Percentiles rank a stretch among this genome's conserved stretches.
These are phyloP conservation scores for Ceratocystis albifundus DNA, from an alignment of 2,329 filamentous ascomycete species.

Conservation along the genomic window DNA sequence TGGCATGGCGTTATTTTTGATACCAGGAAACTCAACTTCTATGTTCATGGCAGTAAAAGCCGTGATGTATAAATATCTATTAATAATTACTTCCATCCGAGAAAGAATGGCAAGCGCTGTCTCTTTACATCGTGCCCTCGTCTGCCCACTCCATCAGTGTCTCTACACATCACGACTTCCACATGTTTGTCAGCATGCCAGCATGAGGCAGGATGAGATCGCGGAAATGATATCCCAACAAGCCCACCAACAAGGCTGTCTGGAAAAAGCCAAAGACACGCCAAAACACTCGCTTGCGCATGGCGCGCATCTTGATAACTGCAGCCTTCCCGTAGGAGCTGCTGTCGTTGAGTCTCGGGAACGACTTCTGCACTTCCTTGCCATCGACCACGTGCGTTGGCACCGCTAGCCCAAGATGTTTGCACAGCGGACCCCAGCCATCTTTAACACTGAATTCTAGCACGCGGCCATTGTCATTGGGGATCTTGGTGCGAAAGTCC, in stretches of 20 bases:
- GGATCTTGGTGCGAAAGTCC: constrained; percentile 31
- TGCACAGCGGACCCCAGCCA: constrained; percentile 35
- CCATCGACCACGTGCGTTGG: constrained; percentile 30
- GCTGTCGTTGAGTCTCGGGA: constrained; percentile 25
- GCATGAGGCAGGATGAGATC: constrained; percentile 12
- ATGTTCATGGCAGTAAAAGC: not conserved
- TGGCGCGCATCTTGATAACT: constrained; percentile 21
- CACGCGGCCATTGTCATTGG: constrained; percentile 27
- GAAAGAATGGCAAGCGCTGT: no score
- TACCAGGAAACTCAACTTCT: not conserved
- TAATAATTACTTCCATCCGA: not conserved
- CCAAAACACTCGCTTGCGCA: constrained; percentile 23
- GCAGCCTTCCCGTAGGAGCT: constrained; percentile 20
- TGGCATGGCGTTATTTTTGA: constrained; percentile 10
- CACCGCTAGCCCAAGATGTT: constrained; percentile 32
- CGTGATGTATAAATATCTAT: constrained; percentile 4
- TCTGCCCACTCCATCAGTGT: no score
- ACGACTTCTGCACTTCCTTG: constrained; percentile 24
- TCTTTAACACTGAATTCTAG: constrained; percentile 33
- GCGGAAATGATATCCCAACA: constrained; percentile 19
- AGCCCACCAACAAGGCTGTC: constrained; percentile 19
- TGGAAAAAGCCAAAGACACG: constrained; percentile 22
- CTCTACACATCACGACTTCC: not conserved
- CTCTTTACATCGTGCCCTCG: not conserved
- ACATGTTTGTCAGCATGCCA: not conserved